Evolutionary conservation across 164 flowering plant species (phyloP).

Genomic region (Vitis riparia): DNA sequence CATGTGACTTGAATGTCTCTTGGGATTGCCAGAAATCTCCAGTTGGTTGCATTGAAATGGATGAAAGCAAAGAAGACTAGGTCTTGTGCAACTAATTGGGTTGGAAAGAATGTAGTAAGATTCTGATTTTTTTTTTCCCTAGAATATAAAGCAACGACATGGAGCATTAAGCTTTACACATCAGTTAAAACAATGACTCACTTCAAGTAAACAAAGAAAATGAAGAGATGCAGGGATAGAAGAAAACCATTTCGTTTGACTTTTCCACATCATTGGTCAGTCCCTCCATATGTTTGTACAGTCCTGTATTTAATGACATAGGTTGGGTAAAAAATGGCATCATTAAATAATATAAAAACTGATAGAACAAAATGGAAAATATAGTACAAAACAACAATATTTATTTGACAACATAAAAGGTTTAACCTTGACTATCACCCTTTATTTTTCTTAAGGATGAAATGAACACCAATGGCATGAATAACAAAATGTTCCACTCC

Average conservation of each 20-base stretch:
- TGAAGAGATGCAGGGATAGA: neutral
- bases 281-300: slow-evolving; percentile 76
- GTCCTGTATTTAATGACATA: slow-evolving; percentile 42
- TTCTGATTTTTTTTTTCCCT: too few relatives aligned
- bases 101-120: too few relatives aligned
- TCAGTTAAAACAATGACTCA: neutral
- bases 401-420: neutral
- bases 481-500: neutral
- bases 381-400: neutral
- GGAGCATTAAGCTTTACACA: too few relatives aligned
- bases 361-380: neutral
- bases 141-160: too few relatives aligned
- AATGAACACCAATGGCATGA: neutral
- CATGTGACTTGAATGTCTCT: too few relatives aligned
- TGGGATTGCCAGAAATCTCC: too few relatives aligned
- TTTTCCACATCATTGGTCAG: slow-evolving; percentile 75
- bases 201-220: neutral
- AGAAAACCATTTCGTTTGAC: slow-evolving; percentile 83
- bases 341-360: neutral
- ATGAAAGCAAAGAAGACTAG: too few relatives aligned
- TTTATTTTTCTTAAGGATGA: neutral
- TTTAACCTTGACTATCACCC: neutral
- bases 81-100: too few relatives aligned
- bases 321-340: neutral
- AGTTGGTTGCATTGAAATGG: too few relatives aligned